Evolutionary conservation across 2,329 filamentous ascomycete genomes (phyloP).

Genomic region (Cordyceps tenuipes): DNA sequence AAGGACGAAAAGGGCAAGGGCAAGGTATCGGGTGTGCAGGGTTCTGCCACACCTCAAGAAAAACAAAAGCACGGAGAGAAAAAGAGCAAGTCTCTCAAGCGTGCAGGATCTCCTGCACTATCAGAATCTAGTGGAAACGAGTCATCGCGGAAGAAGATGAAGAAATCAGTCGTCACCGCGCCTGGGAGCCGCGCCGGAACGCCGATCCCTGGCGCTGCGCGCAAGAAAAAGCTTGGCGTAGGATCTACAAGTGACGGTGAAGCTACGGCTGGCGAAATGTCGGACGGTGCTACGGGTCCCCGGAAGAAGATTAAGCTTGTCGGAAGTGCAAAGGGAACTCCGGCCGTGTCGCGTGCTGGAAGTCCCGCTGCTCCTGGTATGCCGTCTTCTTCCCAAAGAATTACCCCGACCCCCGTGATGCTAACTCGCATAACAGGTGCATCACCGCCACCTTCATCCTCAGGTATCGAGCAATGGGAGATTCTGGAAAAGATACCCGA

Average conservation of each 20-base stretch:
- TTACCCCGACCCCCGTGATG: not conserved
- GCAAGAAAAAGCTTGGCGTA: constrained; percentile 36
- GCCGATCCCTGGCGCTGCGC: constrained; percentile 37
- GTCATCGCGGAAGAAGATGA: constrained; percentile 69
- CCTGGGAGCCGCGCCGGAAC: constrained; percentile 47
- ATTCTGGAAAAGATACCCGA: constrained; percentile 46
- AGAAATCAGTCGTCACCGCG: constrained; percentile 48
- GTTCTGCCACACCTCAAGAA: constrained; percentile 48
- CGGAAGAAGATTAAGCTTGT: constrained; percentile 52
- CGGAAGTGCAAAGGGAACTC: constrained; percentile 40
- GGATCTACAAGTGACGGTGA: constrained; percentile 66
- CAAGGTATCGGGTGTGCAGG: constrained; percentile 57
- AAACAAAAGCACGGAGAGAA: constrained; percentile 40
- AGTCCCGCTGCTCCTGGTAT: constrained; percentile 43
- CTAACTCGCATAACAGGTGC: constrained; percentile 16
- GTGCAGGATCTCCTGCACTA: constrained; percentile 74
- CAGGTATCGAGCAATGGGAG: constrained; percentile 40
- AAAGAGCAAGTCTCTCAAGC: constrained; percentile 62
- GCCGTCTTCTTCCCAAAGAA: constrained; percentile 11
- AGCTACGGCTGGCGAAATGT: constrained; percentile 60
- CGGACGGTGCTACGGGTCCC: constrained; percentile 37
- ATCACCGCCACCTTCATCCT: constrained; percentile 28
- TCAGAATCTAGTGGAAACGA: constrained; percentile 92
- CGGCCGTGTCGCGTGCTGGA: constrained; percentile 50
- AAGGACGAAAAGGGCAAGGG: constrained; percentile 47